Base-by-base conservation (phyloP, 176 grass and related monocot species). In the Raddia guianensis region DNA sequence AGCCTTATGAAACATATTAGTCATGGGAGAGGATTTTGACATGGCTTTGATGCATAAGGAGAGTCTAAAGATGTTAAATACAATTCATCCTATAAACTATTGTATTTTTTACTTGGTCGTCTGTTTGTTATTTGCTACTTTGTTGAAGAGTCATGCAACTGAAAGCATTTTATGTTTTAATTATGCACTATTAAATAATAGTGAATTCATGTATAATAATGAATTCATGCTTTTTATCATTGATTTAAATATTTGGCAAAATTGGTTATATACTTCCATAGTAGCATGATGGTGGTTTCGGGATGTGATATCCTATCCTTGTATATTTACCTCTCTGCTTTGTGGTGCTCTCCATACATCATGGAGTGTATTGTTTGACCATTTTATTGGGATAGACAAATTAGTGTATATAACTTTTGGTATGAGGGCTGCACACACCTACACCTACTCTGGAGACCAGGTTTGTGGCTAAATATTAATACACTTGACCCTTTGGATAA, bases 391-490 rank as follows among this genome's bases (percentile, higher is more conserved):
- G 49, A 70, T 63, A 79, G 70, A 46, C 68, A 79, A 68, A 20
- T 70, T 86, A 78, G 79, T 78, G 44, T 74, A 15, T 12, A 60
- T 82, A 46, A 70, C 67, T 77, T 77, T 40, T 78, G 68, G 60
- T 80, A 35, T 71, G 83, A 61, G 59, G 76, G 45, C 74, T 68
- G 73, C 78, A 67, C 58, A 70, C 46, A 76, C 67, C 49, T 78
- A 70, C 46, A 76, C 67, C 49, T 78, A 42, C 72, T 51, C 59
- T 82, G 83, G 83, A 82, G 87, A 78, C 68, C 83, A 90, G 88
- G 78, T 86, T 82, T 59, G 83, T 82, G 53, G 16, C 53, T 67
- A 32, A 52, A 68, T 79, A 78, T 62, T 59, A 59, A 58, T 81
- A 81, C 14, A 35, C 72, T 16, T 15, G 70, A 66, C 60, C 44